These are phyloP conservation scores for Solanum virginianum DNA, from an alignment of 257 asterid genomes.

Conservation along the genomic window DNA sequence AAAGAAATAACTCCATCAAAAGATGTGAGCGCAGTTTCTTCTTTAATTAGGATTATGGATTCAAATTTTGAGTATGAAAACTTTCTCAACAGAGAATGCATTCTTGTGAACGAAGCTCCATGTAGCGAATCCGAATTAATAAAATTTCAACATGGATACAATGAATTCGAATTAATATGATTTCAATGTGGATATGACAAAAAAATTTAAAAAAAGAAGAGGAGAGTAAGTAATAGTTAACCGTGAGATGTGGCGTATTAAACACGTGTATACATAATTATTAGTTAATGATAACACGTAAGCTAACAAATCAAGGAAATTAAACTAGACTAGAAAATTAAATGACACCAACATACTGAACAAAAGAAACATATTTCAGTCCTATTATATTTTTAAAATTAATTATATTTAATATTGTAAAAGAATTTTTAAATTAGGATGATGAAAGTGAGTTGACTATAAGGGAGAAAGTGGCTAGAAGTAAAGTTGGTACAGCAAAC, in stretches of 20 bases:
- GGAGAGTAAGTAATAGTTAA: neutral
- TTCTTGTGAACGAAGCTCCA: no score
- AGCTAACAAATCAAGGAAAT: neutral
- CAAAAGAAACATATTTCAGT: neutral
- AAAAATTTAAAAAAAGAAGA: neutral
- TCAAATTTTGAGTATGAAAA: no score
- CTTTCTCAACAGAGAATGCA: no score
- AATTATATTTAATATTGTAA: neutral
- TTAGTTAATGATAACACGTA: neutral
- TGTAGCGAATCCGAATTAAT: no score
- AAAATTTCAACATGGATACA: no score
- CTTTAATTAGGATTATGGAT: accelerated
- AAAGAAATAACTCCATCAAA: neutral
- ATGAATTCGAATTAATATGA: no score
- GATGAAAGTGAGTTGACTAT: neutral
- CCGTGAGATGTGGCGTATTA: neutral
- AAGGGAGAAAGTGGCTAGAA: conserved; percentile 21
- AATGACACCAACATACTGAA: neutral
- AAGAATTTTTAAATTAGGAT: neutral
- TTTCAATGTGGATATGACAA: no score
- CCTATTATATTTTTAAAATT: neutral
- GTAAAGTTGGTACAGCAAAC: conserved; percentile 63
- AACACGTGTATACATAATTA: neutral
- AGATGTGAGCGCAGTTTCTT: no score
- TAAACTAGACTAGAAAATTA: neutral